Conservation (phyloP, 139 green algal species). For the Klebsormidium nitens region DNA sequence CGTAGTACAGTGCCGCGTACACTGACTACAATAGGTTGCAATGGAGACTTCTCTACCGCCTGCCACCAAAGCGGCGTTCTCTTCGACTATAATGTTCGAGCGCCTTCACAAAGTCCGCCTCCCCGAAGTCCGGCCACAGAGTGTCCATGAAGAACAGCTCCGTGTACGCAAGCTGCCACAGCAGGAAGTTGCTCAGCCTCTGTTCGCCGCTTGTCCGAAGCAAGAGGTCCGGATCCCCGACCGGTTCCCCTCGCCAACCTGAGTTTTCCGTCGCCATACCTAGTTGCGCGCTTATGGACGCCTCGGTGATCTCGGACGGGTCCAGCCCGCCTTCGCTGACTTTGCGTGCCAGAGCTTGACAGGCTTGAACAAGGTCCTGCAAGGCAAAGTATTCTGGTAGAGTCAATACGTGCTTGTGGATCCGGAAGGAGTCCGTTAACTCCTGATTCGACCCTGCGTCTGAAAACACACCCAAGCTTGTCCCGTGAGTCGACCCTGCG, state of each 20-base stretch:
- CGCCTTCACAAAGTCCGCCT: conserved; percentile 38
- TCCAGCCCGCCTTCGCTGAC: conserved; percentile 49
- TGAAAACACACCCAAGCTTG: too few species aligned
- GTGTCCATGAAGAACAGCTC: conserved; percentile 63
- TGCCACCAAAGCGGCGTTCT: conserved; percentile 60
- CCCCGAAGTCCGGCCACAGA: conserved; percentile 68
- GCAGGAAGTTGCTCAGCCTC: conserved; percentile 75
- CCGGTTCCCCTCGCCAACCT: background rate
- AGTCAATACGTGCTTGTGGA: too few species aligned
- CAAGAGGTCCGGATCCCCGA: conserved; percentile 60
- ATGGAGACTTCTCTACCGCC: too few species aligned
- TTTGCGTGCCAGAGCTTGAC: conserved; percentile 44
- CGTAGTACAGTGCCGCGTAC: too few species aligned
- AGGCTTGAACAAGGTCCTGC: conserved; percentile 64
- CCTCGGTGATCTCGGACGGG: conserved; percentile 46
- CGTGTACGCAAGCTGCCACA: conserved; percentile 71
- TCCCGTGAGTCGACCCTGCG: too few species aligned
- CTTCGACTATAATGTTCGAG: conserved; percentile 45
- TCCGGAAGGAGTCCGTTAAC: too few species aligned
- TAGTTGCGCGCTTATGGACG: background rate
- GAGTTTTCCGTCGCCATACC: conserved; percentile 13
- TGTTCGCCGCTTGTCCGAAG: conserved; percentile 74
- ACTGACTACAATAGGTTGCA: too few species aligned
- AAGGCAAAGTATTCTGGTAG: too few species aligned
- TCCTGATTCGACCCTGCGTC: too few species aligned